These are phyloP conservation scores for Casuarina equisetifolia DNA, from an alignment of 306 rosid genomes.

Conservation along the genomic window DNA sequence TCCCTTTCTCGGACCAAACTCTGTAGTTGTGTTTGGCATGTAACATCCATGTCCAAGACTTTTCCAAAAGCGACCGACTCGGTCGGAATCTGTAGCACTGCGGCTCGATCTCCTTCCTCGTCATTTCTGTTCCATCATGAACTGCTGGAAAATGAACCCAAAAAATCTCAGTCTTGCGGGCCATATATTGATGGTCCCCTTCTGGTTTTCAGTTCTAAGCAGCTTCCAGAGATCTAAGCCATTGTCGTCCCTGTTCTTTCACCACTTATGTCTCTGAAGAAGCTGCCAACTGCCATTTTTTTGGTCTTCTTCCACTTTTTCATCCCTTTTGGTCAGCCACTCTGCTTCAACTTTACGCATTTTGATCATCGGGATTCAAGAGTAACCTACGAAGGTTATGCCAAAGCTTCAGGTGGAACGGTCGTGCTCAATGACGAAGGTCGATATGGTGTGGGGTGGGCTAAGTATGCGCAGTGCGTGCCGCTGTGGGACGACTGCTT, in stretches of 20 bases:
- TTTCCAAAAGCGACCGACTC: too few species aligned
- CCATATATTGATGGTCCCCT: too few species aligned
- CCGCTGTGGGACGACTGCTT: constrained; percentile 23
- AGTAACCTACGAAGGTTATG: not conserved
- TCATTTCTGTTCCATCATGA: too few species aligned
- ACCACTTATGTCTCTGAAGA: not conserved
- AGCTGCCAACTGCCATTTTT: not conserved
- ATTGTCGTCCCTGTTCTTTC: too few species aligned
- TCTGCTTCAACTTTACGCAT: not conserved
- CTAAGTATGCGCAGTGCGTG: not conserved
- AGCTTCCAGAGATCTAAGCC: not conserved
- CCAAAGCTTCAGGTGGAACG: not conserved
- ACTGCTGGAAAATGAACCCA: too few species aligned
- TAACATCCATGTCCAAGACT: too few species aligned
- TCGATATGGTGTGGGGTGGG: not conserved
- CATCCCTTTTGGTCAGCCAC: not conserved
- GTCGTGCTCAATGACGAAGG: not conserved
- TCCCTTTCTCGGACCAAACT: too few species aligned
- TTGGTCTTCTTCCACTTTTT: not conserved
- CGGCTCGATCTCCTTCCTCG: too few species aligned
- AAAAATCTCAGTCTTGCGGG: too few species aligned
- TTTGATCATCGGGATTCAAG: not conserved
- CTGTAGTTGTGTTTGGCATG: too few species aligned
- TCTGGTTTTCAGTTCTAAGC: too few species aligned
- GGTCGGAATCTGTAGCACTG: too few species aligned